A percentile compares a stretch with the other conserved stretches of the same genome.
Conservation (phyloP, 192 early-diverging fungal genomes). For the Gonapodya prolifera region DNA sequence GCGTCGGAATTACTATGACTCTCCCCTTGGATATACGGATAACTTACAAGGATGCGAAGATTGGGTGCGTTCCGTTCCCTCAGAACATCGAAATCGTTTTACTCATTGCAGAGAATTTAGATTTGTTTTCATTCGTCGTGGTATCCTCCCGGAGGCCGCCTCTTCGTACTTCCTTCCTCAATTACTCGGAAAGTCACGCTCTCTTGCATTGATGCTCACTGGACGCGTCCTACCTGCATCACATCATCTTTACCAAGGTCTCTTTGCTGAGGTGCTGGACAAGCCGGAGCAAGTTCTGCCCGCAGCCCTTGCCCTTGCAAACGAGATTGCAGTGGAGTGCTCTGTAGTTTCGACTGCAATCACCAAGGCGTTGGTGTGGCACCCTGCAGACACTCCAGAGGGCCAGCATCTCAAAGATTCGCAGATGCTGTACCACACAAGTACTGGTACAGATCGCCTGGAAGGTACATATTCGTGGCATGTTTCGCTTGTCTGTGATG, state of each 20-base stretch:
- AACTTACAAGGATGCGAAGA: slow-evolving; percentile 11
- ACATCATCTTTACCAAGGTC: background rate
- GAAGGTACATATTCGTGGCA: background rate
- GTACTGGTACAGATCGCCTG: slow-evolving; percentile 5
- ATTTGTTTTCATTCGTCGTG: slow-evolving; percentile 11
- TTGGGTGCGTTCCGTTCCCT: slow-evolving; percentile 11
- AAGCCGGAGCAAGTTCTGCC: slow-evolving; percentile 13
- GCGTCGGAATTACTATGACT: slow-evolving; percentile 13
- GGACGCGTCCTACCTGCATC: slow-evolving; percentile 10
- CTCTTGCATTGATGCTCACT: slow-evolving; percentile 13
- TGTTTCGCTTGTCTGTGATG: background rate
- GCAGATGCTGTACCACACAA: background rate
- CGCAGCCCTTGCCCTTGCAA: background rate
- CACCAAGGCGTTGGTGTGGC: slow-evolving; percentile 8
- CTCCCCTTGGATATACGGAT: slow-evolving; percentile 15
- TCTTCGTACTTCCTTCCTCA: slow-evolving; percentile 7
- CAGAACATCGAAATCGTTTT: background rate
- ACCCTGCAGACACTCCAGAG: slow-evolving; percentile 7
- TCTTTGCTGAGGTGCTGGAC: slow-evolving; percentile 12
- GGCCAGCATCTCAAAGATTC: slow-evolving; percentile 11
- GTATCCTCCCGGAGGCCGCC: slow-evolving; percentile 6
- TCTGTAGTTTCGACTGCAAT: background rate
- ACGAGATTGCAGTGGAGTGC: background rate
- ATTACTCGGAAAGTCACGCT: slow-evolving; percentile 15
- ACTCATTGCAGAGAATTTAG: background rate